Percentiles rank a stretch among this genome's conserved stretches.
phyloP scores from a whole-genome alignment of 2,329 filamentous ascomycete genomes.

The Fusarium nematophilum region DNA sequence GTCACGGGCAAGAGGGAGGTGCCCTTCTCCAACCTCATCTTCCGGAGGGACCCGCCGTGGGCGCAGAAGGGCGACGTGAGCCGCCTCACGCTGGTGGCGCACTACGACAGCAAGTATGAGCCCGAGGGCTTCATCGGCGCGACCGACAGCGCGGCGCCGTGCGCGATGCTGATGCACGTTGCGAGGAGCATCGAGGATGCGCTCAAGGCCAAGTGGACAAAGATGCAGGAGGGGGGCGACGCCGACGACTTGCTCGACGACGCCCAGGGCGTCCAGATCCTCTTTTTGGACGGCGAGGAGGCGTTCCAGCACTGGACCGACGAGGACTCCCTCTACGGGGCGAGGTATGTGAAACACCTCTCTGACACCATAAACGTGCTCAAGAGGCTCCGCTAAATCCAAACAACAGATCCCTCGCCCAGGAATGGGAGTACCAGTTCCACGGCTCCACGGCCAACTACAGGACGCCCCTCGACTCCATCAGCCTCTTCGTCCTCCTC shows the following conservation, averaged over 20 bases:
- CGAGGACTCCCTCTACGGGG: constrained; percentile 88
- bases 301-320: constrained; percentile 85
- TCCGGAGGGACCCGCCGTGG: constrained; percentile 90
- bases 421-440: constrained; percentile 78
- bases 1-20: constrained; percentile 76
- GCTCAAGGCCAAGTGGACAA: constrained; percentile 83
- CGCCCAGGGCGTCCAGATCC: constrained; percentile 85
- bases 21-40: constrained; percentile 88
- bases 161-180: constrained; percentile 91
- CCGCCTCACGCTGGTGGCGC: constrained; percentile 87
- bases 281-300: constrained; percentile 94
- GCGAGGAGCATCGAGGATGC: constrained; percentile 83
- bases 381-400: no score
- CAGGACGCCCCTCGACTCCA: constrained; percentile 78
- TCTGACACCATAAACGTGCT: neutral
- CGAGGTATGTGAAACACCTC: constrained; percentile 66
- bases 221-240: constrained; percentile 71
- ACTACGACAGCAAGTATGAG: constrained; percentile 87
- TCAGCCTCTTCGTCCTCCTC: constrained; percentile 90
- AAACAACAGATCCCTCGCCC: constrained; percentile 72
- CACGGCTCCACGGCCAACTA: constrained; percentile 81
- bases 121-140: constrained; percentile 93
- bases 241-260: constrained; percentile 71
- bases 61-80: constrained; percentile 78
- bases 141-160: constrained; percentile 92